phyloP scores from a whole-genome alignment of 352 stramenopile species.

The Phytophthora cajani region DNA sequence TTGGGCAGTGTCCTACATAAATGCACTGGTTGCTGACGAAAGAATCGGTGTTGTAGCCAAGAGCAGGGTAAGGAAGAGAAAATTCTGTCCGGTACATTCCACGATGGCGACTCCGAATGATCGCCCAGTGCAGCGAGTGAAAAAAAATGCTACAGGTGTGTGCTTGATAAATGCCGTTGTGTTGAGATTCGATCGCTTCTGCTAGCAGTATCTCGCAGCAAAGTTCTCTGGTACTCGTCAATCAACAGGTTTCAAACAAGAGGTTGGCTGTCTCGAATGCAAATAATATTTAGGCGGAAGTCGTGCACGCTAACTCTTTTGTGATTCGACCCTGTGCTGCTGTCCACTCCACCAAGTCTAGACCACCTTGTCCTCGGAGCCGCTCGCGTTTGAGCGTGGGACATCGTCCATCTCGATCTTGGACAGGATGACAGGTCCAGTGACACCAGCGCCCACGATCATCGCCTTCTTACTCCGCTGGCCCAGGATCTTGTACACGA shows the following conservation, averaged over 20 bases:
- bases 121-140: background rate
- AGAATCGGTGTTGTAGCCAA: slow-evolving; percentile 31
- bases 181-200: background rate
- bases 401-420: slow-evolving; percentile 39
- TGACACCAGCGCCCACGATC: slow-evolving; percentile 20
- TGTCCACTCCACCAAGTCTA: slow-evolving; percentile 8
- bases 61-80: slow-evolving; percentile 71
- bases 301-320: background rate
- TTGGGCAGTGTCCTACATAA: background rate
- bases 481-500: slow-evolving; percentile 34
- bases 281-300: slow-evolving; percentile 6
- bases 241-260: background rate
- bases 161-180: background rate
- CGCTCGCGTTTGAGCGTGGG: slow-evolving; percentile 13
- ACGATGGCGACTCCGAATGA: slow-evolving; percentile 73
- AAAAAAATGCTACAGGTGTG: slow-evolving; percentile 1
- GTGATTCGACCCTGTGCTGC: background rate
- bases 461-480: slow-evolving; percentile 33
- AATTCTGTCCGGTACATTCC: slow-evolving; percentile 66
- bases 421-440: slow-evolving; percentile 20
- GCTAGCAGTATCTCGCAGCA: background rate
- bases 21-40: background rate
- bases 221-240: background rate
- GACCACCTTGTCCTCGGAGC: slow-evolving; percentile 29
- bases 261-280: background rate